Evolutionary conservation across 2,329 filamentous ascomycete genomes (phyloP).

Genomic region (Penicillium rolfsii): DNA sequence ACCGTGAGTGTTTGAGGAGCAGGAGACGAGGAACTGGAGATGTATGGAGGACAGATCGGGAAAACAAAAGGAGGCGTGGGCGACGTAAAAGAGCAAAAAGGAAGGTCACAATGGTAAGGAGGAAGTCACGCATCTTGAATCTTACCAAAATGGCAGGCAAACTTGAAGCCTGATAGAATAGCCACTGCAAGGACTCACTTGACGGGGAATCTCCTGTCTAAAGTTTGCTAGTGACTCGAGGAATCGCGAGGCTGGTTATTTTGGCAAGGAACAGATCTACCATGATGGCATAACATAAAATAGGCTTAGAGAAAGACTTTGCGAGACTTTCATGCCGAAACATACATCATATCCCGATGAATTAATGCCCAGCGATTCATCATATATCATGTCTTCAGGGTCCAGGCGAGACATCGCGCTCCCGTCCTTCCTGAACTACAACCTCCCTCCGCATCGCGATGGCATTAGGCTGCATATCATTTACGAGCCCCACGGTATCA

Average conservation of each 20-base stretch:
- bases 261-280: neutral
- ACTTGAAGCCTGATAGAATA: too few relatives aligned
- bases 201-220: too few relatives aligned
- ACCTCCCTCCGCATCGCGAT: slow-evolving; percentile 11
- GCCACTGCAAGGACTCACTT: too few relatives aligned
- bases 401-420: neutral
- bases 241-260: too few relatives aligned
- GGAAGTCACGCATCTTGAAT: neutral
- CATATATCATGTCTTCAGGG: neutral
- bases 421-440: slow-evolving; percentile 5
- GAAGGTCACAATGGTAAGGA: neutral
- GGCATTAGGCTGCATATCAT: slow-evolving; percentile 14
- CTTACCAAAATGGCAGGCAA: neutral
- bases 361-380: neutral
- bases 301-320: neutral
- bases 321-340: neutral
- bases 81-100: neutral
- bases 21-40: too few relatives aligned
- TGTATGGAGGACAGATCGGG: too few relatives aligned
- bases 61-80: too few relatives aligned
- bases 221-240: too few relatives aligned
- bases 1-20: too few relatives aligned
- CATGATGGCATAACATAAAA: neutral
- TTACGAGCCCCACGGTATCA: slow-evolving; percentile 8
- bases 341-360: neutral